Conservation (phyloP, 345 rosid species). For the Erucastrum elatum region DNA sequence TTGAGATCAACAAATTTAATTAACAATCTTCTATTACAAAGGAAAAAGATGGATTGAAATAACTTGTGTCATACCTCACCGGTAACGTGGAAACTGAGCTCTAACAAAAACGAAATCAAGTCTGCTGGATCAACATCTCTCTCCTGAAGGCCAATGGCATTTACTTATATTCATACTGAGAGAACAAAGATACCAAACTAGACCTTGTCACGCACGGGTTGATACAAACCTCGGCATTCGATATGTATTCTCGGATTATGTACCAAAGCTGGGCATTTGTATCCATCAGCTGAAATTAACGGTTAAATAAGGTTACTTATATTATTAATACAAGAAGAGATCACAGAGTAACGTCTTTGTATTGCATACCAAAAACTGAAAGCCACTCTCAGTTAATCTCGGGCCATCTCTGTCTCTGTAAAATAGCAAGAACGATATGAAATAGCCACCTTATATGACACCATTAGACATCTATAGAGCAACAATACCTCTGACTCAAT, state of each 20-base stretch:
- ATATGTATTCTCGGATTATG: slow-evolving; percentile 90
- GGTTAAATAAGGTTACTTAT: slow-evolving; percentile 27
- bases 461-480: slow-evolving; percentile 11
- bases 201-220: slow-evolving; percentile 16
- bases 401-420: slow-evolving; percentile 82
- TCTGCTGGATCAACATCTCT: slow-evolving; percentile 82
- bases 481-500: slow-evolving; percentile 63
- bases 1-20: not conserved
- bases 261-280: slow-evolving; percentile 99
- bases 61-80: slow-evolving; percentile 64
- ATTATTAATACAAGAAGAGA: slow-evolving; percentile 26
- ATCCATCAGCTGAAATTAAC: slow-evolving; percentile 80
- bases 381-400: slow-evolving; percentile 88
- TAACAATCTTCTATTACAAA: slow-evolving; percentile 14
- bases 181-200: slow-evolving; percentile 16
- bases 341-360: slow-evolving; percentile 25
- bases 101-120: slow-evolving; percentile 87
- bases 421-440: slow-evolving; percentile 12
- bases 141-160: slow-evolving; percentile 57
- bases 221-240: slow-evolving; percentile 79
- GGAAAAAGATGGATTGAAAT: not conserved
- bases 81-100: slow-evolving; percentile 92
- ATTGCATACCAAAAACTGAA: slow-evolving; percentile 89
- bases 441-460: slow-evolving; percentile 19
- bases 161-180: not conserved